Evolutionary conservation across 2,329 filamentous ascomycete genomes (phyloP).

Genomic region (Calonectria multiphialidica): DNA sequence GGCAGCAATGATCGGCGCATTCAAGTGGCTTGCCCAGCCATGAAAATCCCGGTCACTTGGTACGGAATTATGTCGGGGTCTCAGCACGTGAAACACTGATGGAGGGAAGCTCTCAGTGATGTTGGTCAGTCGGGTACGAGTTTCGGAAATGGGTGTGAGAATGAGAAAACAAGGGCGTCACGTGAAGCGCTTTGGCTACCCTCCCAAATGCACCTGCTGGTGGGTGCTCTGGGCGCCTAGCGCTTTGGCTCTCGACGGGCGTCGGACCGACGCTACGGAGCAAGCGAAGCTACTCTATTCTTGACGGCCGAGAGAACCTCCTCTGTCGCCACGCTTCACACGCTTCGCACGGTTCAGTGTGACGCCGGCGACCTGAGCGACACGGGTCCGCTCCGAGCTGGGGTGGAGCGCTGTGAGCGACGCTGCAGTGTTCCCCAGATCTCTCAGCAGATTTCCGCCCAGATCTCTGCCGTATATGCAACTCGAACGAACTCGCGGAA

Average conservation of each 20-base stretch:
- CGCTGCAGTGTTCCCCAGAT: conserved; percentile 5
- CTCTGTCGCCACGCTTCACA: not conserved
- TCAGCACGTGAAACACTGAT: not conserved
- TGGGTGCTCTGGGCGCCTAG: not conserved
- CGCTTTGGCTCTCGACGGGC: not conserved
- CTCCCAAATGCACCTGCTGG: not conserved
- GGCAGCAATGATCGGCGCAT: not conserved
- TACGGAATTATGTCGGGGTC: conserved; percentile 4
- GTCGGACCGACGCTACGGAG: not conserved
- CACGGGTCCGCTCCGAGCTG: not conserved
- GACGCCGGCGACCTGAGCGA: not conserved
- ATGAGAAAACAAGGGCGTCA: not conserved
- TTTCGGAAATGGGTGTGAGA: not conserved
- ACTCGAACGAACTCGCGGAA: conserved; percentile 7
- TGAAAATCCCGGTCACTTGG: not conserved
- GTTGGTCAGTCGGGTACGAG: not conserved
- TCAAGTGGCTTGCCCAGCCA: no score
- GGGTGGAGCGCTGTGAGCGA: conserved; percentile 8
- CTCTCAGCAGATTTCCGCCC: conserved; percentile 3
- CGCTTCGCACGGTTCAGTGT: not conserved
- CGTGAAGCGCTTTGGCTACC: not conserved
- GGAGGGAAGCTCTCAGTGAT: not conserved
- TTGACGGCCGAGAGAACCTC: not conserved
- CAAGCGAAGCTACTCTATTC: not conserved
- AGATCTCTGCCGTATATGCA: conserved; percentile 9